Evolutionary conservation across 2,329 filamentous ascomycete genomes (phyloP).

Genomic region (Talaromyces sp.): DNA sequence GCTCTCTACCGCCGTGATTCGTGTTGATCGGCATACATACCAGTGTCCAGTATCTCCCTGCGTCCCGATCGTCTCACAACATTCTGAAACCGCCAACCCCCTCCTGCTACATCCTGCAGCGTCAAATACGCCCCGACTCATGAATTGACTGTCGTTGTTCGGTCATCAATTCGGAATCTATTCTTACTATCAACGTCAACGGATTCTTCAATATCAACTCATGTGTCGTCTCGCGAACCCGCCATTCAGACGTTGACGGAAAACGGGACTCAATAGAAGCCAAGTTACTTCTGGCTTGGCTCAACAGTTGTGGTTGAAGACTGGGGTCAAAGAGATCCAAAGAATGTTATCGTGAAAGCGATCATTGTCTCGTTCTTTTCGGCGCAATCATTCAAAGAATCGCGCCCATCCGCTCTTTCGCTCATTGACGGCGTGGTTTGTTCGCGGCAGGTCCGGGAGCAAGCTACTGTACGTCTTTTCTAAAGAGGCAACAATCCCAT

Average conservation of each 20-base stretch:
- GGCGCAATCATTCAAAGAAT: not conserved
- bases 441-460: constrained; percentile 20
- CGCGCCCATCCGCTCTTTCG: not conserved
- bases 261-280: not conserved
- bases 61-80: constrained; percentile 11
- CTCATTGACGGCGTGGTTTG: constrained; percentile 15
- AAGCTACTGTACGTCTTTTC: constrained; percentile 10
- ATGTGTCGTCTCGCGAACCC: not conserved
- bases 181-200: not conserved
- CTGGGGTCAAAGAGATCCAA: not conserved
- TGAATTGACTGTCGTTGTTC: not conserved
- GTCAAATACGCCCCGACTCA: not conserved
- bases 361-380: not conserved
- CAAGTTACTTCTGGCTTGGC: not conserved
- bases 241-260: not conserved
- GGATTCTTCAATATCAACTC: not conserved
- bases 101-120: not conserved
- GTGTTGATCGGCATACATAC: not conserved
- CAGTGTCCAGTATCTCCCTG: not conserved
- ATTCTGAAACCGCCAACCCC: constrained; percentile 17
- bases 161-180: not conserved
- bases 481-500: not conserved
- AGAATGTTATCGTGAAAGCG: constrained; percentile 1
- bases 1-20: not conserved
- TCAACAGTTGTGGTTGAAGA: not conserved